A percentile compares a stretch with the other conserved stretches of the same genome.
Conservation (phyloP, 306 rosid species). For the Lotus japonicus region DNA sequence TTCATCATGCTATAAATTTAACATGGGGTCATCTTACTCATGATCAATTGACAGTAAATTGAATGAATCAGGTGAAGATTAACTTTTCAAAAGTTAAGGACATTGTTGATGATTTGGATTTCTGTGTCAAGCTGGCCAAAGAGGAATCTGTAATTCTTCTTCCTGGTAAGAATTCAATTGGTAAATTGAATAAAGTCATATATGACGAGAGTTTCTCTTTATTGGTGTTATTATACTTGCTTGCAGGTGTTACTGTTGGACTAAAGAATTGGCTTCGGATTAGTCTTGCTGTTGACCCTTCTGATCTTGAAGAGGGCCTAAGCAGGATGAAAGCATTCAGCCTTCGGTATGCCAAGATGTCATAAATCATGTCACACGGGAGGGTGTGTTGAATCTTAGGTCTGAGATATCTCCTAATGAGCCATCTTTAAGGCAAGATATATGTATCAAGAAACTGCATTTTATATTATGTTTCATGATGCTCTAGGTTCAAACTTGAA, state of each 20-base stretch:
- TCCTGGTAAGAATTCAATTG: slow-evolving; percentile 39
- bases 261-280: slow-evolving; percentile 55
- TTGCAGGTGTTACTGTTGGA: slow-evolving; percentile 55
- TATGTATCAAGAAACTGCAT: no score
- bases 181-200: neutral
- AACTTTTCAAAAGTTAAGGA: slow-evolving; percentile 37
- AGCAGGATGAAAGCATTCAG: slow-evolving; percentile 49
- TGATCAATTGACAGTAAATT: neutral
- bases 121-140: slow-evolving; percentile 47
- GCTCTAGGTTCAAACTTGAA: no score
- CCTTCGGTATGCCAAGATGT: slow-evolving; percentile 31
- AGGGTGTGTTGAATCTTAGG: no score
- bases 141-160: slow-evolving; percentile 59
- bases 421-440: no score
- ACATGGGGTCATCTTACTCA: neutral
- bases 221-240: no score
- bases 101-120: slow-evolving; percentile 56
- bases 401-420: no score
- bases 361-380: neutral
- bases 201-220: neutral
- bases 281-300: slow-evolving; percentile 33
- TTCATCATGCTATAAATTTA: neutral
- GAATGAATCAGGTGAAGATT: slow-evolving; percentile 45
- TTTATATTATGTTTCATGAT: no score
- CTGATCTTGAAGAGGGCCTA: slow-evolving; percentile 42